Percentiles rank a stretch among this genome's conserved stretches.
These are phyloP conservation scores for Ustilago curta DNA, from an alignment of 1,284 basidiomycete genomes.

Conservation along the genomic window DNA sequence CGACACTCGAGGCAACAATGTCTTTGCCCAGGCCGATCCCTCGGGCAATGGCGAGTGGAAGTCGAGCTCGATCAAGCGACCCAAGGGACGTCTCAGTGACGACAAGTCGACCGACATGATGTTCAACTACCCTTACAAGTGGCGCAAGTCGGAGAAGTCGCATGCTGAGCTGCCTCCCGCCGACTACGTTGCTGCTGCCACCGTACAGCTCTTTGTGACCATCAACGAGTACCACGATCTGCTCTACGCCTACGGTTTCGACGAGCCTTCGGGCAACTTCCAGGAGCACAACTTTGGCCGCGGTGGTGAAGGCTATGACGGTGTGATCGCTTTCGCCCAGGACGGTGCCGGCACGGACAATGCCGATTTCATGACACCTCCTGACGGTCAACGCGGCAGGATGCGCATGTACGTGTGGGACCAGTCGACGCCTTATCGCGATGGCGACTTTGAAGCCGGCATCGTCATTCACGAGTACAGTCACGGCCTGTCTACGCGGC, in stretches of 20 bases:
- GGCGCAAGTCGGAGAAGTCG: constrained; percentile 58
- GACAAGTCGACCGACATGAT: constrained; percentile 54
- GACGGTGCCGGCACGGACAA: constrained; percentile 82
- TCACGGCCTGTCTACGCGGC: constrained; percentile 90
- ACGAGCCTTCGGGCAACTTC: constrained; percentile 93
- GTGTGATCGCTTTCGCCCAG: constrained; percentile 92
- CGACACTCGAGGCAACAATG: constrained; percentile 63
- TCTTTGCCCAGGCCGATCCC: constrained; percentile 56
- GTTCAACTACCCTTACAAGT: constrained; percentile 62
- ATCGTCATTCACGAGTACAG: constrained; percentile 70
- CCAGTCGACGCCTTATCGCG: constrained; percentile 78
- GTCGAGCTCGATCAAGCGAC: constrained; percentile 40
- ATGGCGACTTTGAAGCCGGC: constrained; percentile 85
- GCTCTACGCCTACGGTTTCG: constrained; percentile 78
- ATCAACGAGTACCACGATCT: constrained; percentile 63
- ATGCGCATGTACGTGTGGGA: constrained; percentile 97
- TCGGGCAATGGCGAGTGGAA: constrained; percentile 54
- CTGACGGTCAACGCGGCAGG: constrained; percentile 78
- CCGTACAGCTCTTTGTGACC: constrained; percentile 59
- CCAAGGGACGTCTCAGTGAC: constrained; percentile 37
- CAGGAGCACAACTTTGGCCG: constrained; percentile 94
- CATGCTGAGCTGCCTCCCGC: constrained; percentile 50
- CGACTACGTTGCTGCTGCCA: constrained; percentile 51
- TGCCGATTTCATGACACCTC: constrained; percentile 74
- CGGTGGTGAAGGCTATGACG: constrained; percentile 87